Conservation (phyloP, 257 asterid genomes). For the Anisodus tanguticus region DNA sequence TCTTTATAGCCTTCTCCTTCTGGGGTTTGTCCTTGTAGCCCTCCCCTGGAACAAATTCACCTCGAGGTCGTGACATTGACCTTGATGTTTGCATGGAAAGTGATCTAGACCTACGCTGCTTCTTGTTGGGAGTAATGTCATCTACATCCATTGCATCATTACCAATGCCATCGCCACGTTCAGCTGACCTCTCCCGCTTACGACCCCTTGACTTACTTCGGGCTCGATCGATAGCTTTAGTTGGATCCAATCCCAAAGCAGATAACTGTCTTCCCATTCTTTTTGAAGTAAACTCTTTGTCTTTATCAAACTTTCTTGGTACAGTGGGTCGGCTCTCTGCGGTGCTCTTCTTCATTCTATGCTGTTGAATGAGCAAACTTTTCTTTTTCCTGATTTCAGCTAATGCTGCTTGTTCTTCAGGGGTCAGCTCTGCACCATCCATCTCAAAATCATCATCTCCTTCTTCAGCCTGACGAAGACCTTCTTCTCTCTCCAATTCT, state of each 20-base stretch:
- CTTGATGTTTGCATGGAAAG: constrained; percentile 45
- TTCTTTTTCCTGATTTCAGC: constrained; percentile 81
- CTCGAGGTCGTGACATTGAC: constrained; percentile 69
- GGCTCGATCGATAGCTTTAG: constrained; percentile 73
- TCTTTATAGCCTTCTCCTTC: constrained; percentile 67
- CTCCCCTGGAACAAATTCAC: constrained; percentile 82
- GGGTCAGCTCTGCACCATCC: constrained; percentile 80
- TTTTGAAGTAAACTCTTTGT: constrained; percentile 55
- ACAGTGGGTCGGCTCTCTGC: constrained; percentile 85
- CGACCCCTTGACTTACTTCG: constrained; percentile 87
- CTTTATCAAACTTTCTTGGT: constrained; percentile 87
- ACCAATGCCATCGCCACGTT: constrained; percentile 39
- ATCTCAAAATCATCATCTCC: constrained; percentile 77
- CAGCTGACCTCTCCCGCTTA: constrained; percentile 82
- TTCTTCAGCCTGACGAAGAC: constrained; percentile 72
- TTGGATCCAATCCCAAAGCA: constrained; percentile 74
- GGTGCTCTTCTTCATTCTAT: constrained; percentile 83
- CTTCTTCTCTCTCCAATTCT: constrained; percentile 89
- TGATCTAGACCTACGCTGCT: constrained; percentile 47
- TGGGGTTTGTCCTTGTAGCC: constrained; percentile 81
- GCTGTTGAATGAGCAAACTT: constrained; percentile 74
- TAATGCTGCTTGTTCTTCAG: constrained; percentile 72
- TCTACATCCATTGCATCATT: constrained; percentile 75
- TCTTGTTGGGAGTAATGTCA: constrained; percentile 64
- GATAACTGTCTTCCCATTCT: constrained; percentile 94